phyloP scores from a whole-genome alignment of 148 eudicot genomes.

The Limonium bicolor region DNA sequence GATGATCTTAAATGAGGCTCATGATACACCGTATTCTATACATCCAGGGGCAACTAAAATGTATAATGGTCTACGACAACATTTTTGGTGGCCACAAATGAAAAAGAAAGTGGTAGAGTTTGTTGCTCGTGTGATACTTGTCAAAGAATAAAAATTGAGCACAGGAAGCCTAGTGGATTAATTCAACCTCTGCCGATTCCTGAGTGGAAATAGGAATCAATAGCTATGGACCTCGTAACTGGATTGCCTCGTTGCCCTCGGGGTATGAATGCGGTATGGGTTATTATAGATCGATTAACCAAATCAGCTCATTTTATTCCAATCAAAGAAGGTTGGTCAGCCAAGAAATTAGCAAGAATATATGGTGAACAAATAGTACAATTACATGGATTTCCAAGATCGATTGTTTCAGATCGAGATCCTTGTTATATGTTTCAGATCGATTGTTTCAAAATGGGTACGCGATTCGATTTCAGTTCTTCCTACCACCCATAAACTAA shows the following conservation, averaged over 20 bases:
- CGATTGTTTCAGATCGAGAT: too few species aligned
- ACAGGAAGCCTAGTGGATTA: neutral
- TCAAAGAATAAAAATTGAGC: neutral
- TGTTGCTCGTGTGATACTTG: neutral
- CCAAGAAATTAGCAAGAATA: neutral
- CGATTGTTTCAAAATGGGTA: too few species aligned
- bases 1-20: neutral
- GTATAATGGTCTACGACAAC: neutral
- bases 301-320: neutral
- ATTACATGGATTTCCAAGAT: too few species aligned
- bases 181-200: neutral
- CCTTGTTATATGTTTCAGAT: too few species aligned
- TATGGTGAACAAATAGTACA: too few species aligned
- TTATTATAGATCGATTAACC: neutral
- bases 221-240: neutral
- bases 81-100: neutral
- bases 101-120: neutral
- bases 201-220: neutral
- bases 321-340: neutral
- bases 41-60: neutral
- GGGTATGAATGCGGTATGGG: neutral
- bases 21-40: neutral
- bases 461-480: neutral
- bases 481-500: neutral
- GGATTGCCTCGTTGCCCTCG: neutral